Evolutionary conservation across 768 basidiomycete species (phyloP).

Genomic region (Tricholoma flavovirens): DNA sequence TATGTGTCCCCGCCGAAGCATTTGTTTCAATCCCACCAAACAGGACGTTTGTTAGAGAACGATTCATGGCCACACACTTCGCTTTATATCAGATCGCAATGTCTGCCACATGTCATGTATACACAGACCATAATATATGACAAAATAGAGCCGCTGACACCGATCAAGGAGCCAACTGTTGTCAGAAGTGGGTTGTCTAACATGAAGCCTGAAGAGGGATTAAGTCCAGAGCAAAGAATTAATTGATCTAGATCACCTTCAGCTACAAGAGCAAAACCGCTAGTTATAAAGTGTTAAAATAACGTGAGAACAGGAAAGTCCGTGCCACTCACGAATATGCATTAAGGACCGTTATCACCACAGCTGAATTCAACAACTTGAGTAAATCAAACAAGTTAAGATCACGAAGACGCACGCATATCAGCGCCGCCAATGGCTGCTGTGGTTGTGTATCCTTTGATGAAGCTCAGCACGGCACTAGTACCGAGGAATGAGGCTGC

Average conservation of each 20-base stretch:
- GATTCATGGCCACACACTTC: slow-evolving; percentile 90
- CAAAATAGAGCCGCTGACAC: slow-evolving; percentile 85
- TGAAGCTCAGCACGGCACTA: slow-evolving; percentile 73
- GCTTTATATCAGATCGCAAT: slow-evolving; percentile 4
- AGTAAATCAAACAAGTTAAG: slow-evolving; percentile 2
- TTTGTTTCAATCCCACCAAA: slow-evolving; percentile 78
- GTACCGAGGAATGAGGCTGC: slow-evolving; percentile 75
- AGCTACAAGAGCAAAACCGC: slow-evolving; percentile 83
- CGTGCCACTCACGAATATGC: slow-evolving; percentile 62
- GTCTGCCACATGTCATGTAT: not conserved
- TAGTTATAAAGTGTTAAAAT: slow-evolving; percentile 10
- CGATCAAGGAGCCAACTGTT: slow-evolving; percentile 81
- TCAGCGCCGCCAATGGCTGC: slow-evolving; percentile 92
- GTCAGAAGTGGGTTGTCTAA: slow-evolving; percentile 80
- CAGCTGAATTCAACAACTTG: slow-evolving; percentile 42
- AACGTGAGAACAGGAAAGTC: not conserved
- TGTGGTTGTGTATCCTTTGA: slow-evolving; percentile 83
- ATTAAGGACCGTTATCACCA: slow-evolving; percentile 86
- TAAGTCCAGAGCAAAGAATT: not conserved
- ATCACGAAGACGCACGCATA: slow-evolving; percentile 63
- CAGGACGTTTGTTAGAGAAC: slow-evolving; percentile 77
- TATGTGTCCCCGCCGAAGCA: slow-evolving; percentile 49
- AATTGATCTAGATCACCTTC: slow-evolving; percentile 45
- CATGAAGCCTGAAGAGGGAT: slow-evolving; percentile 61
- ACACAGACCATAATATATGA: slow-evolving; percentile 83